phyloP scores from a whole-genome alignment of 768 basidiomycete species.

The Ramaria sp. region DNA sequence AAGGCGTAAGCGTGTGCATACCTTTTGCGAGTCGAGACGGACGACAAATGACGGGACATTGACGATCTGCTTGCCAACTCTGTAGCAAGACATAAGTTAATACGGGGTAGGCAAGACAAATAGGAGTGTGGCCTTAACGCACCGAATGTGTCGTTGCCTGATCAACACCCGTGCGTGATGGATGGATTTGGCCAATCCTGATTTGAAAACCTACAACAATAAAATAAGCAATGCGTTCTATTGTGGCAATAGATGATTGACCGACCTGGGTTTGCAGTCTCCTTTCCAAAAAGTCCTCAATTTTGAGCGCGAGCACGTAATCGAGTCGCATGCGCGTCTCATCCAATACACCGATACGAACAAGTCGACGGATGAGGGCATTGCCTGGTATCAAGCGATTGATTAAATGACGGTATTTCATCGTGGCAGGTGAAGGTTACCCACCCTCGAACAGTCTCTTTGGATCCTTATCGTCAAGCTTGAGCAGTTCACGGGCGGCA shows the following conservation, averaged over 20 bases:
- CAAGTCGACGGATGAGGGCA: slow-evolving; percentile 90
- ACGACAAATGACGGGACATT: slow-evolving; percentile 98
- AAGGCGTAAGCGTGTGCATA: slow-evolving; percentile 12
- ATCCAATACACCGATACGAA: slow-evolving; percentile 99
- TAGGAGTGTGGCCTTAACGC: slow-evolving; percentile 18
- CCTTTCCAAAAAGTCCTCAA: slow-evolving; percentile 99
- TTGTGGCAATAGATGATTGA: not conserved
- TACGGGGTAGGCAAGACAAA: not conserved
- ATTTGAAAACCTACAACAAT: slow-evolving; percentile 71
- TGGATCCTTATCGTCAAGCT: slow-evolving; percentile 98
- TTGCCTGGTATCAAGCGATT: slow-evolving; percentile 34
- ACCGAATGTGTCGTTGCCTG: slow-evolving; percentile 98
- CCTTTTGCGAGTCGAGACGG: slow-evolving; percentile 97
- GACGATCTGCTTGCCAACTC: slow-evolving; percentile 98
- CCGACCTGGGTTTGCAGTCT: slow-evolving; percentile 82
- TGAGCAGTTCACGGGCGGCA: slow-evolving; percentile 99
- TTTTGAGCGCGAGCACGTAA: slow-evolving; percentile 98
- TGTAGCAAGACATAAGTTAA: slow-evolving; percentile 19
- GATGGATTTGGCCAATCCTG: slow-evolving; percentile 92
- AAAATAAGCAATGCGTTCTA: not conserved
- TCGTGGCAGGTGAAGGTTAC: slow-evolving; percentile 12
- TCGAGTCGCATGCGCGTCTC: slow-evolving; percentile 99
- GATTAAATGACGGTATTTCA: not conserved
- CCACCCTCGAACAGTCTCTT: slow-evolving; percentile 97
- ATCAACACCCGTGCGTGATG: slow-evolving; percentile 98